Conservation (phyloP, 2,329 filamentous ascomycete species). For the Sclerotinia nivalis region DNA sequence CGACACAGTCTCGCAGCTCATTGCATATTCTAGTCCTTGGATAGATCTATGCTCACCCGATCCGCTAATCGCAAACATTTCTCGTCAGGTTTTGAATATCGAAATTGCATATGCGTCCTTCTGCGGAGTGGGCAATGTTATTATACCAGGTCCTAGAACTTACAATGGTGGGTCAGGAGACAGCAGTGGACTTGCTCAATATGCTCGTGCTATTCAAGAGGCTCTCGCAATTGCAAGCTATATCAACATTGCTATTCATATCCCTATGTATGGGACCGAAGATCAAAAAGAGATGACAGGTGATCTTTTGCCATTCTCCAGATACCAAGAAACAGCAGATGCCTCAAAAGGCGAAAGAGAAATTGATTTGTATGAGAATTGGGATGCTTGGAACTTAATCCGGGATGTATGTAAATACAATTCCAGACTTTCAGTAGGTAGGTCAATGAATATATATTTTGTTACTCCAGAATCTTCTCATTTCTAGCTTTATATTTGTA, state of each 20-base stretch:
- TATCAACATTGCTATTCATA: slow-evolving; percentile 75
- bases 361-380: slow-evolving; percentile 73
- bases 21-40: slow-evolving; percentile 85
- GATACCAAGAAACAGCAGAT: slow-evolving; percentile 39
- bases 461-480: not conserved
- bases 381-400: slow-evolving; percentile 94
- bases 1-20: slow-evolving; percentile 68
- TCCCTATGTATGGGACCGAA: slow-evolving; percentile 79
- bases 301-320: slow-evolving; percentile 39
- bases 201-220: slow-evolving; percentile 81
- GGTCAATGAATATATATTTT: slow-evolving; percentile 45
- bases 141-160: slow-evolving; percentile 75
- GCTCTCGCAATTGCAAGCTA: slow-evolving; percentile 73
- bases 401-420: slow-evolving; percentile 84
- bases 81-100: slow-evolving; percentile 83
- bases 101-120: slow-evolving; percentile 96
- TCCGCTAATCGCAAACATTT: slow-evolving; percentile 80
- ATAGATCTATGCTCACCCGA: slow-evolving; percentile 85
- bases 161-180: slow-evolving; percentile 53
- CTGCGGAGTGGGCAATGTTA: slow-evolving; percentile 80
- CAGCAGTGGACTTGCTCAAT: slow-evolving; percentile 65
- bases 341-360: slow-evolving; percentile 47
- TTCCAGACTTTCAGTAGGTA: slow-evolving; percentile 79
- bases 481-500: not conserved
- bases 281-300: slow-evolving; percentile 46